Conservation (phyloP, 805 yeast species). For the Ascoidea rubescens region DNA sequence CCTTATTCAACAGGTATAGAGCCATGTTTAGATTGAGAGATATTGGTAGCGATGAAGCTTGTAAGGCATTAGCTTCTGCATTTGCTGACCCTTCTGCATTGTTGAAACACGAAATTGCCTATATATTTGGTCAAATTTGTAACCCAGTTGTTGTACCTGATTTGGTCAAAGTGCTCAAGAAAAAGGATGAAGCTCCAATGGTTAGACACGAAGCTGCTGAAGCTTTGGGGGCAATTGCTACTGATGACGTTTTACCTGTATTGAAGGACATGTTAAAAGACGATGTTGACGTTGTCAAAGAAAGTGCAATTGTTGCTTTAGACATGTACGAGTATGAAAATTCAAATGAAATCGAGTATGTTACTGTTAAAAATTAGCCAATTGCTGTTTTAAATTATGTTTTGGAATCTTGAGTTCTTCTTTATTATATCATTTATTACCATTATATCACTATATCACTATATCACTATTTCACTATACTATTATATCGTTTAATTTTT, state of each 20-base stretch:
- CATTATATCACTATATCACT: neutral
- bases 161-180: constrained; percentile 65
- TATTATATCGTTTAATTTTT: no score
- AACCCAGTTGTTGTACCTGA: constrained; percentile 88
- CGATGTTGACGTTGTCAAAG: constrained; percentile 82
- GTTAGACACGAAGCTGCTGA: constrained; percentile 99
- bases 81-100: constrained; percentile 84
- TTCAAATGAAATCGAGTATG: constrained; percentile 70
- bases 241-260: constrained; percentile 88
- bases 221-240: constrained; percentile 93
- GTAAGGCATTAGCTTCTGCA: constrained; percentile 82
- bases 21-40: constrained; percentile 98
- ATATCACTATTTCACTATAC: no score
- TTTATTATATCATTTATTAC: constrained; percentile 9
- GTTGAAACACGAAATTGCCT: constrained; percentile 95
- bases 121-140: constrained; percentile 94
- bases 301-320: constrained; percentile 91
- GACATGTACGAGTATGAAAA: constrained; percentile 97
- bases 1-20: constrained; percentile 88
- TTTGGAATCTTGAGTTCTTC: constrained; percentile 14
- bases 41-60: constrained; percentile 85
- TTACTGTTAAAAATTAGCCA: no score
- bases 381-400: constrained; percentile 13
- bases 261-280: constrained; percentile 69
- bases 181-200: constrained; percentile 85